Evolutionary conservation across 1,284 basidiomycete genomes (phyloP).

Genomic region (Rhodotorula mucilaginosa): DNA sequence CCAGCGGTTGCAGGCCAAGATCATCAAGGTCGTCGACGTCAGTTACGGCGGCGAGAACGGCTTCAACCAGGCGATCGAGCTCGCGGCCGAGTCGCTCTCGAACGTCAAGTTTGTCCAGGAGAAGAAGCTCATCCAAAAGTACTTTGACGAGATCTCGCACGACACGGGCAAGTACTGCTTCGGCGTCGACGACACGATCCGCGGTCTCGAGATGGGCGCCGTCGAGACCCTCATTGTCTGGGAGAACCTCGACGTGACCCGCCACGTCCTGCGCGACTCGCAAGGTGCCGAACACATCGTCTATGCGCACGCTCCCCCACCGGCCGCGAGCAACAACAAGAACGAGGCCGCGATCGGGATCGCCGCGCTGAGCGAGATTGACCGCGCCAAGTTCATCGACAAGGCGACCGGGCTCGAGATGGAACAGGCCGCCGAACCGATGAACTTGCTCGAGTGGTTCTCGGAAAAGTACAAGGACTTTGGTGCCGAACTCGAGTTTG

Average conservation of each 20-base stretch:
- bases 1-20: slow-evolving; percentile 76
- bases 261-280: slow-evolving; percentile 81
- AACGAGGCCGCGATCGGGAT: slow-evolving; percentile 36
- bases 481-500: slow-evolving; percentile 80
- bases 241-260: slow-evolving; percentile 90
- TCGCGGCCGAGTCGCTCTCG: slow-evolving; percentile 88
- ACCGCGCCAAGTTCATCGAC: slow-evolving; percentile 90
- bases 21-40: slow-evolving; percentile 97
- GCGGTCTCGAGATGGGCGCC: slow-evolving; percentile 92
- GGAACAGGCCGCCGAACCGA: slow-evolving; percentile 78
- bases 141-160: slow-evolving; percentile 99
- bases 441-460: slow-evolving; percentile 92
- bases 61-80: slow-evolving; percentile 97
- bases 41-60: slow-evolving; percentile 99
- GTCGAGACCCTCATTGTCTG: slow-evolving; percentile 97
- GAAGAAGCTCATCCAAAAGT: slow-evolving; percentile 93
- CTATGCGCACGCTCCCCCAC: slow-evolving; percentile 54
- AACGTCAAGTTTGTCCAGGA: slow-evolving; percentile 99
- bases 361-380: slow-evolving; percentile 60
- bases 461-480: slow-evolving; percentile 98
- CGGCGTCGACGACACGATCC: slow-evolving; percentile 94
- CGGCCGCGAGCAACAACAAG: slow-evolving; percentile 50
- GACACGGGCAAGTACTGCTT: slow-evolving; percentile 98
- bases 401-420: slow-evolving; percentile 93
- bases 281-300: slow-evolving; percentile 82